Evolutionary conservation across 495 filamentous ascomycete genomes (phyloP).

Genomic region (Emericellopsis terricola): DNA sequence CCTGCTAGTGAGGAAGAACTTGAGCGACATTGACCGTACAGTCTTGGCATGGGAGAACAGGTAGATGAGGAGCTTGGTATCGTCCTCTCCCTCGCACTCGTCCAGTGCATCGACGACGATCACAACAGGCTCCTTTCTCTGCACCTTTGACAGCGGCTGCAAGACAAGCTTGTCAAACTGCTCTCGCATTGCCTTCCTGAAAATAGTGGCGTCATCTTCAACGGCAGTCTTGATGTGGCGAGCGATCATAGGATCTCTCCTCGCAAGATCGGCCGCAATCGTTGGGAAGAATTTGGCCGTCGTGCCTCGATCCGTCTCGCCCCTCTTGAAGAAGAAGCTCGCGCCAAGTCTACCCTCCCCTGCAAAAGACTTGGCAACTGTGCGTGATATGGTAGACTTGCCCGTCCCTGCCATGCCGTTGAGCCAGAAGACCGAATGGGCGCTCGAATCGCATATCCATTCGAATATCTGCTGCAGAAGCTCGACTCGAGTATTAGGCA

Average conservation of each 20-base stretch:
- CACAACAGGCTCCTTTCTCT: slow-evolving; percentile 5
- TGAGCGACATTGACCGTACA: slow-evolving; percentile 2
- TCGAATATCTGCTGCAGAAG: slow-evolving; percentile 5
- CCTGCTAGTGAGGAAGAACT: slow-evolving; percentile 18
- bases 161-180: slow-evolving; percentile 34
- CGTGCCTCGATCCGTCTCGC: slow-evolving; percentile 21
- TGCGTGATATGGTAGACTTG: slow-evolving; percentile 26
- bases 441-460: slow-evolving; percentile 4
- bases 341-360: slow-evolving; percentile 9
- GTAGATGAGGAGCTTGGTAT: slow-evolving; percentile 18
- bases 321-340: slow-evolving; percentile 36
- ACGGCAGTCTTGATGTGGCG: slow-evolving; percentile 18
- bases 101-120: slow-evolving; percentile 36
- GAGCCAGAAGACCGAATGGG: slow-evolving; percentile 21
- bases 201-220: slow-evolving; percentile 16
- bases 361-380: slow-evolving; percentile 12
- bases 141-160: slow-evolving; percentile 13
- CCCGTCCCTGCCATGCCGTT: slow-evolving; percentile 28
- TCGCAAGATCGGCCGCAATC: slow-evolving; percentile 22
- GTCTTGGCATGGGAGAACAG: slow-evolving; percentile 11
- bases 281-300: slow-evolving; percentile 25
- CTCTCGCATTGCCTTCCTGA: slow-evolving; percentile 16
- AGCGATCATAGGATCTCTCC: slow-evolving; percentile 10
- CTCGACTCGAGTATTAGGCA: slow-evolving; percentile 9
- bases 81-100: slow-evolving; percentile 25